A percentile compares a stretch with the other conserved stretches of the same genome.
Evolutionary conservation across 2,329 filamentous ascomycete species (phyloP).

Genomic region (Thermothelomyces thermophilus): DNA sequence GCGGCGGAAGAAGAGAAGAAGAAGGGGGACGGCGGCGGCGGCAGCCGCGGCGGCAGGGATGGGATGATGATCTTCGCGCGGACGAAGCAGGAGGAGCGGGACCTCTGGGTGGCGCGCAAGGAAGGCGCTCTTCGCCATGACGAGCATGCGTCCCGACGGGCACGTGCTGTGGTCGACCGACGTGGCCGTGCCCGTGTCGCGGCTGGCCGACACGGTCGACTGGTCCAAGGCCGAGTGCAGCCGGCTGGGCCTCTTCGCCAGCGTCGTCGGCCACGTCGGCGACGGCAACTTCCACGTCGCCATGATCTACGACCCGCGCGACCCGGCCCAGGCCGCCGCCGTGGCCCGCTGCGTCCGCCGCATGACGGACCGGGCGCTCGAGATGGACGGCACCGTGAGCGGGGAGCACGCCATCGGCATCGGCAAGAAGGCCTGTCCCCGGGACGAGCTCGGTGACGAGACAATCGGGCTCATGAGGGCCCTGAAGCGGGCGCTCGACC

Average conservation of each 20-base stretch:
- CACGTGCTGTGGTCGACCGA: conserved; percentile 72
- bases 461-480: conserved; percentile 61
- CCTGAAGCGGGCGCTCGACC: conserved; percentile 56
- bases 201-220: conserved; percentile 63
- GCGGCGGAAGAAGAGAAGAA: background rate
- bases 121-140: conserved; percentile 67
- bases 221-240: conserved; percentile 55
- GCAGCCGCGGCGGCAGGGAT: conserved; percentile 36
- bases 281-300: conserved; percentile 59
- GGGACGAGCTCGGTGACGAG: conserved; percentile 52
- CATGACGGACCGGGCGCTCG: conserved; percentile 60
- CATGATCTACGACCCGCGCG: conserved; percentile 40
- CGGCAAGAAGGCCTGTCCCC: conserved; percentile 23
- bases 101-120: conserved; percentile 71
- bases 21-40: conserved; percentile 23
- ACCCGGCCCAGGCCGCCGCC: conserved; percentile 37
- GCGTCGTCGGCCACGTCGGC: conserved; percentile 60
- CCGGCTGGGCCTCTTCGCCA: conserved; percentile 50
- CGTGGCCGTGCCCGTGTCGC: conserved; percentile 69
- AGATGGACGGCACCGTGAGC: conserved; percentile 62
- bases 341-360: conserved; percentile 49
- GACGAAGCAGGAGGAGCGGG: conserved; percentile 56
- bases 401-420: conserved; percentile 26
- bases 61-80: conserved; percentile 56
- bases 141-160: conserved; percentile 54